Evolutionary conservation across 352 stramenopile genomes (phyloP).

Genomic region (Pythium sukuiense): DNA sequence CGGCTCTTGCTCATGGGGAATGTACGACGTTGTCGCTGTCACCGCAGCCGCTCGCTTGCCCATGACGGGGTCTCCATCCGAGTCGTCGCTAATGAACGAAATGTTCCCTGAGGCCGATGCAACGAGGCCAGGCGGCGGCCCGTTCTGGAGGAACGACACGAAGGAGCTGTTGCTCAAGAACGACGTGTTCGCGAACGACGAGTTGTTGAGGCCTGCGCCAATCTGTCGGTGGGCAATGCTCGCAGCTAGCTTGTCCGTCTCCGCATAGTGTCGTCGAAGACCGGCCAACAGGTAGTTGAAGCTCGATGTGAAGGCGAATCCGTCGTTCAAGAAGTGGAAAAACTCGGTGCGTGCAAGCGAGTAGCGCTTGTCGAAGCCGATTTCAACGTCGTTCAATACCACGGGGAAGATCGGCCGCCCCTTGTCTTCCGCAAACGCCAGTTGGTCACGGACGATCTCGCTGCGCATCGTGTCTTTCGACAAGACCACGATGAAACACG

Average conservation of each 20-base stretch:
- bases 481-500: slow-evolving; percentile 76
- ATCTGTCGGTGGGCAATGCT: not conserved
- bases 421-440: slow-evolving; percentile 86
- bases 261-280: slow-evolving; percentile 39
- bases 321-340: slow-evolving; percentile 76
- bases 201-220: slow-evolving; percentile 6
- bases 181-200: slow-evolving; percentile 24
- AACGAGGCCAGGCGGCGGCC: not conserved
- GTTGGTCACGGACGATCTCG: slow-evolving; percentile 78
- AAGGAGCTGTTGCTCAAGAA: slow-evolving; percentile 33
- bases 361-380: slow-evolving; percentile 79
- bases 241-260: slow-evolving; percentile 8
- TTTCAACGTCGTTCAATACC: slow-evolving; percentile 71
- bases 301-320: slow-evolving; percentile 70
- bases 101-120: slow-evolving; percentile 7
- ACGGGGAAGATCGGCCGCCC: slow-evolving; percentile 78
- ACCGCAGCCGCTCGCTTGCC: slow-evolving; percentile 18
- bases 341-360: slow-evolving; percentile 77
- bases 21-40: slow-evolving; percentile 11
- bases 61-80: slow-evolving; percentile 20
- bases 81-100: slow-evolving; percentile 24
- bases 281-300: slow-evolving; percentile 49
- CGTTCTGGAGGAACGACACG: slow-evolving; percentile 27
- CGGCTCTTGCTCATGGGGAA: slow-evolving; percentile 14
- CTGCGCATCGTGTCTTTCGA: slow-evolving; percentile 69